These are phyloP conservation scores for Allium fistulosum DNA, from an alignment of 106 monocot species.

Conservation along the genomic window DNA sequence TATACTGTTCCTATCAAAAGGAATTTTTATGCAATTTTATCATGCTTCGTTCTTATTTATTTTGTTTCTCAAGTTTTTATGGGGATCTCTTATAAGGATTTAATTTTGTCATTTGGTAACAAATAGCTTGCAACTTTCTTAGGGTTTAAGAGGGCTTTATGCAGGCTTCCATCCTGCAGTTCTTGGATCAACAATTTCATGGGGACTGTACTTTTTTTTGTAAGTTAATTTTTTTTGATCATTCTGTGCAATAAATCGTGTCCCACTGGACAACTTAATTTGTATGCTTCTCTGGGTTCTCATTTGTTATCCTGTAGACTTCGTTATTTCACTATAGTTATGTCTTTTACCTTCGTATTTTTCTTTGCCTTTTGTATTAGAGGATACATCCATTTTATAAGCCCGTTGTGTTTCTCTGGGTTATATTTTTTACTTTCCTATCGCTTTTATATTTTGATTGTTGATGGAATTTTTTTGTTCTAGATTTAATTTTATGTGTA, in stretches of 20 bases:
- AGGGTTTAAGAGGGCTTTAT: constrained; percentile 93
- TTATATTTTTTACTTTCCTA: too few relatives aligned
- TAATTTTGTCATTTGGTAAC: background rate
- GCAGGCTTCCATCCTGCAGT: constrained; percentile 93
- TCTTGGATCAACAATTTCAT: constrained; percentile 86
- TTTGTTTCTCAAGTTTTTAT: too few relatives aligned
- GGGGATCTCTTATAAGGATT: background rate
- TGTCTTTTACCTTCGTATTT: background rate
- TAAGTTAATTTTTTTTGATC: constrained; percentile 24
- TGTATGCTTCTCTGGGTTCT: background rate
- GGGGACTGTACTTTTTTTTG: constrained; percentile 98
- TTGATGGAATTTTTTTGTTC: too few relatives aligned
- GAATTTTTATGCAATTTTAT: too few relatives aligned
- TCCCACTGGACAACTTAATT: background rate
- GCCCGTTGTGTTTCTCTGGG: too few relatives aligned
- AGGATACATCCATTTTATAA: too few relatives aligned
- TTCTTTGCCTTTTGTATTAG: too few relatives aligned
- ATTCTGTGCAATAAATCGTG: background rate
- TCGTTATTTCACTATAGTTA: background rate
- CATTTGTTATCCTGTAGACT: background rate
- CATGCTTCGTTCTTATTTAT: too few relatives aligned
- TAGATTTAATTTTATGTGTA: too few relatives aligned
- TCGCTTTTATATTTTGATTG: too few relatives aligned
- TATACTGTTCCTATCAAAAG: too few relatives aligned
- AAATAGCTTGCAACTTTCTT: constrained; percentile 7